phyloP scores from a whole-genome alignment of 1,284 basidiomycete genomes.

The Phellopilus nigrolimitatus region DNA sequence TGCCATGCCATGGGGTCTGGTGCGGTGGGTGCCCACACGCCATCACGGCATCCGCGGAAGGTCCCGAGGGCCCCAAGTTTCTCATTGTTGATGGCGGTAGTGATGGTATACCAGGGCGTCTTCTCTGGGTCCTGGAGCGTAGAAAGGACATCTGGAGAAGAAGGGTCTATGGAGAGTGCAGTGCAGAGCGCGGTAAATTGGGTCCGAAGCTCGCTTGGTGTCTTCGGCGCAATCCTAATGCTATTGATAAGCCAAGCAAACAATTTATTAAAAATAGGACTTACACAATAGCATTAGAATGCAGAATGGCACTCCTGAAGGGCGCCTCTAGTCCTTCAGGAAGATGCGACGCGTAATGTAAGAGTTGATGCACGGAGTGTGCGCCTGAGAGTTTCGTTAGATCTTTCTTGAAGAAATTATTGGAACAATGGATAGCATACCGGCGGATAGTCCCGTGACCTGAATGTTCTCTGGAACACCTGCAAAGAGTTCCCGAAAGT shows the following conservation, averaged over 20 bases:
- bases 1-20: constrained; percentile 66
- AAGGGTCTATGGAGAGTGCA: constrained; percentile 50
- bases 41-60: constrained; percentile 62
- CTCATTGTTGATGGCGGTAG: constrained; percentile 53
- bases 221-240: constrained; percentile 46
- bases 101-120: constrained; percentile 46
- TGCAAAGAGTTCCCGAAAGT: constrained; percentile 25
- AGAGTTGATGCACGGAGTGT: constrained; percentile 69
- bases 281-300: constrained; percentile 71
- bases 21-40: constrained; percentile 46
- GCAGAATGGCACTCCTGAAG: constrained; percentile 59
- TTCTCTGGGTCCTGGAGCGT: constrained; percentile 45
- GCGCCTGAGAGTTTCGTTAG: constrained; percentile 41
- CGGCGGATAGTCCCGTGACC: constrained; percentile 65
- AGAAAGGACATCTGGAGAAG: constrained; percentile 40
- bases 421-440: constrained; percentile 31
- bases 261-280: no score
- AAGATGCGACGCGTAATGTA: constrained; percentile 66
- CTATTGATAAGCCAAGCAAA: no score
- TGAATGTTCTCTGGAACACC: constrained; percentile 56
- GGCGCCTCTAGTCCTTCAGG: constrained; percentile 53
- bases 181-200: constrained; percentile 61
- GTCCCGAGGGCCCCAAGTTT: constrained; percentile 51
- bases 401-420: background rate
- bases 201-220: constrained; percentile 47